Conservation (phyloP, 768 basidiomycete species). For the Bullera alba region DNA sequence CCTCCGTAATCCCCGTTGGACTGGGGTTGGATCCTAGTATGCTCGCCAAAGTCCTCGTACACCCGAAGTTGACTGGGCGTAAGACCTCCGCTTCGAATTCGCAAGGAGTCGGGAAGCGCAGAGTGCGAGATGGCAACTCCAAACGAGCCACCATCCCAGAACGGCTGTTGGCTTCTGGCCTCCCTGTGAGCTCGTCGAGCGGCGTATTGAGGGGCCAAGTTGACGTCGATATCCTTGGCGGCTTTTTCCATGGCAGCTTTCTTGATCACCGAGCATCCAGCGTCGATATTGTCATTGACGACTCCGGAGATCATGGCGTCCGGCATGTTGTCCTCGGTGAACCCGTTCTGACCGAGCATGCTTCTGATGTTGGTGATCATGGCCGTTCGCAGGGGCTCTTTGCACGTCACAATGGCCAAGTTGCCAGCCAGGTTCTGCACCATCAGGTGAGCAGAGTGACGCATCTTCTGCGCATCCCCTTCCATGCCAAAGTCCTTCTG, state of each 20-base stretch:
- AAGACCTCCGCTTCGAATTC: constrained; percentile 74
- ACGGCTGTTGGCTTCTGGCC: constrained; percentile 53
- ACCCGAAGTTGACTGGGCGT: constrained; percentile 74
- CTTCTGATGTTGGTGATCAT: constrained; percentile 81
- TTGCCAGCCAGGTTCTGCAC: constrained; percentile 94
- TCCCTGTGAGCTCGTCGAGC: constrained; percentile 74
- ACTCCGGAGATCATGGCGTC: constrained; percentile 71
- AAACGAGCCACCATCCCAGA: constrained; percentile 76
- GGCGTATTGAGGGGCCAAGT: constrained; percentile 73
- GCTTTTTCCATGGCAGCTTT: constrained; percentile 97
- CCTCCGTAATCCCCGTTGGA: constrained; percentile 20
- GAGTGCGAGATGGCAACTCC: constrained; percentile 59
- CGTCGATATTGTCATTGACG: constrained; percentile 84
- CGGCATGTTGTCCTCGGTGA: constrained; percentile 75
- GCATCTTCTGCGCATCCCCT: constrained; percentile 77
- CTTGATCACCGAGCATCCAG: constrained; percentile 89
- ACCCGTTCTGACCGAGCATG: constrained; percentile 75
- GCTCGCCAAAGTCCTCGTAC: constrained; percentile 86
- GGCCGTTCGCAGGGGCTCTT: constrained; percentile 89
- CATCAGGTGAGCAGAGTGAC: constrained; percentile 89
- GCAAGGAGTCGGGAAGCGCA: constrained; percentile 78
- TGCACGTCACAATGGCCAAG: constrained; percentile 93
- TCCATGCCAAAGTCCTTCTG: constrained; percentile 95
- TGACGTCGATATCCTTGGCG: constrained; percentile 84
- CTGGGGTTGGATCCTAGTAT: constrained; percentile 51